Base-by-base conservation (phyloP, 2,329 filamentous ascomycete species). In the Aaosphaeria arxii region DNA sequence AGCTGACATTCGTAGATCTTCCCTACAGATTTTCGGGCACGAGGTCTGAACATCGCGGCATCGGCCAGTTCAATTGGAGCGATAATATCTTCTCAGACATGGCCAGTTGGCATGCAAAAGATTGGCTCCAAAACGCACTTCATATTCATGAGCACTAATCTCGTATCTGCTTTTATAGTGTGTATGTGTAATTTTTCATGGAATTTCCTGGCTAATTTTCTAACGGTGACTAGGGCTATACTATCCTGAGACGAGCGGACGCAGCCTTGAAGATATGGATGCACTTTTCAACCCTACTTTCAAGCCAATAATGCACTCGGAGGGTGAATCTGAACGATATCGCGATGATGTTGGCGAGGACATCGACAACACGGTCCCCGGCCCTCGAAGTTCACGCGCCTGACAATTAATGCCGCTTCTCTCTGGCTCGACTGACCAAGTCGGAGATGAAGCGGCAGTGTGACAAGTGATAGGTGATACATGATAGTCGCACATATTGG, bases 201-300 rank as follows among this genome's bases (percentile, higher is more conserved):
- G 11, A 24, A 5, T 28, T 28, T 41, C 7, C 6, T 33, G 6
- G 1, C 5, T 30, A 0, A 9, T 13, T 7, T 32, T 30, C 38
- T 41, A 28, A 48, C 32, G 5, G 17, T 5, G 9, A 41, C 24
- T 24, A 59, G 53, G 54, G 53, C 44, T 81, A 63, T 79, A 81
- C 70, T 82, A 80, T 61, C 80, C 80, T 0, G 80, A 83, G 60
- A 83, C 79, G 5, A 78, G 77, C 29, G 74, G 74, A 42, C 74
- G 52, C 31, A 65, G 64, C 32, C 56, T 87, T 30, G 85, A 88
- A 65, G 84, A 87, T 62, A 85, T 88, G 71, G 85, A 88, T 61
- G 74, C 79, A 44, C 82, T 87, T 54, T 85, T 86, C 72, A 72
- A 71, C 42, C 49, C 51, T 7, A 38, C 51, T 24, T 55, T 51